A percentile compares a stretch with the other conserved stretches of the same genome.
Conservation (phyloP, 768 basidiomycete species). For the Phylloporus sp. region DNA sequence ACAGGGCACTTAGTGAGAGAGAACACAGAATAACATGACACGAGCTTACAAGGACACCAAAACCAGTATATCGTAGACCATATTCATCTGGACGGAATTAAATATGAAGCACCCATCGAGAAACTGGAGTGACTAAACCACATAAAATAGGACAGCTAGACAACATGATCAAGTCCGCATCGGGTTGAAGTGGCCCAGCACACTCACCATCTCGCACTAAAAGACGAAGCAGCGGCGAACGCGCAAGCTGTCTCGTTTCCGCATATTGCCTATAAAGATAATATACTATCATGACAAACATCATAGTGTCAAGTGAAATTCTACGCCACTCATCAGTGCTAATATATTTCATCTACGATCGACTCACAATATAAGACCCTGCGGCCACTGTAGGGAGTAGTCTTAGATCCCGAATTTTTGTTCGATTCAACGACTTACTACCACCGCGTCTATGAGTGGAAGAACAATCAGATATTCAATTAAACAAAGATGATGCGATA, state of each 20-base stretch:
- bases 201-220: conserved; percentile 9
- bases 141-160: conserved; percentile 3
- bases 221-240: conserved; percentile 3
- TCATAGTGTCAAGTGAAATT: not conserved
- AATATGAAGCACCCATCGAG: no score
- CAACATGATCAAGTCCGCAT: not conserved
- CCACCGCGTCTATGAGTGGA: not conserved
- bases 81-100: not conserved
- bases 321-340: not conserved
- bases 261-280: conserved; percentile 3
- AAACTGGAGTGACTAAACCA: not conserved
- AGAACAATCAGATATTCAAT: not conserved
- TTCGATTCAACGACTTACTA: not conserved
- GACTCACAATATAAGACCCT: conserved; percentile 1
- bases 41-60: conserved; percentile 5
- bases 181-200: not conserved
- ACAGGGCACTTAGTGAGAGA: not conserved
- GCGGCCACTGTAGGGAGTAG: not conserved
- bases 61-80: conserved; percentile 1
- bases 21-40: not conserved
- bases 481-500: not conserved
- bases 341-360: not conserved
- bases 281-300: conserved; percentile 1
- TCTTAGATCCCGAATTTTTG: not conserved
- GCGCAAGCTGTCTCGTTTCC: not conserved